Percentiles rank a stretch among this genome's conserved stretches.
phyloP scores from a whole-genome alignment of 345 rosid genomes.

The Eucalyptus microcorys region DNA sequence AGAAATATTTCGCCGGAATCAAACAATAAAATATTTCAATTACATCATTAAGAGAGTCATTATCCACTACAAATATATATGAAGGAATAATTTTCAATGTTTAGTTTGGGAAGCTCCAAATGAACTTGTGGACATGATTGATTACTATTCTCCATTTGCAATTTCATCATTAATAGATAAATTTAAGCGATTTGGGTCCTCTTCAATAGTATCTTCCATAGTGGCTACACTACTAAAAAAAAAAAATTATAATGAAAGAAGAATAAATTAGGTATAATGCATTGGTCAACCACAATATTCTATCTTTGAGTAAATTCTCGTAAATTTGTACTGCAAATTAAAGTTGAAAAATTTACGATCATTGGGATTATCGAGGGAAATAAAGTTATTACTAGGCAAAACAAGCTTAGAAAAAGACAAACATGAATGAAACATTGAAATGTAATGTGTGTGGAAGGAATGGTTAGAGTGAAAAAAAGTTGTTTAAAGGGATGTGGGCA shows the following conservation, averaged over 20 bases:
- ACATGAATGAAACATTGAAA: neutral
- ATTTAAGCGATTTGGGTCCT: neutral
- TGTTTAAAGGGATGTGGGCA: neutral
- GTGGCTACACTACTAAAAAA: neutral
- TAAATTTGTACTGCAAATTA: neutral
- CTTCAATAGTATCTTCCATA: neutral
- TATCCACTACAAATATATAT: neutral
- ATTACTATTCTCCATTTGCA: neutral
- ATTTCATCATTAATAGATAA: neutral
- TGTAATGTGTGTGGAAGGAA: neutral
- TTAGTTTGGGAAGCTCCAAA: neutral
- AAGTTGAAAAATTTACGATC: neutral
- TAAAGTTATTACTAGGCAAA: neutral
- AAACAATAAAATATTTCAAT: neutral
- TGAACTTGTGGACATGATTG: neutral
- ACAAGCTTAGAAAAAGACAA: neutral
- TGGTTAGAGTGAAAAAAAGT: neutral
- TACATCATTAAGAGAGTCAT: neutral
- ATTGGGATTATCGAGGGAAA: neutral
- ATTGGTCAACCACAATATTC: neutral
- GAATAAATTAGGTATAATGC: too few species aligned
- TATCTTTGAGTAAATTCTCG: neutral
- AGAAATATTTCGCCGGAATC: neutral
- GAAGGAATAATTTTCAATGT: neutral
- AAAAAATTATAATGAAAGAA: too few species aligned